These are phyloP conservation scores for Citrus sinensis DNA, from an alignment of 345 rosid species.

Conservation along the genomic window DNA sequence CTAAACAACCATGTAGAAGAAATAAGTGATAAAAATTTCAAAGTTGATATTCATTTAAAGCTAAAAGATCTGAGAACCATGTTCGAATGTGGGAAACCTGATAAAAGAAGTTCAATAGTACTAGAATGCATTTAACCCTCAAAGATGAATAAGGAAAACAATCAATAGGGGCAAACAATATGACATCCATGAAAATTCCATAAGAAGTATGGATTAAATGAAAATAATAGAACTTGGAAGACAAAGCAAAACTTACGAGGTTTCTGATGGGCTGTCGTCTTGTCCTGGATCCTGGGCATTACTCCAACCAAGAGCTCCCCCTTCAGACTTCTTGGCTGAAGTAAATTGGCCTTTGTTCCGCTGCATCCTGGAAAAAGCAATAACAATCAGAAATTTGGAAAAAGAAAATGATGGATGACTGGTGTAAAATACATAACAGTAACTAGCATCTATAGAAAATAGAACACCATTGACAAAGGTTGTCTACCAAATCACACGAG, in stretches of 20 bases:
- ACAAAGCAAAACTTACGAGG: conserved; percentile 49
- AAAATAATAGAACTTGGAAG: not conserved
- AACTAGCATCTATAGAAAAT: not conserved
- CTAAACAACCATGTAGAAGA: conserved; percentile 33
- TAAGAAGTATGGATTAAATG: not conserved
- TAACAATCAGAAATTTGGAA: conserved; percentile 2
- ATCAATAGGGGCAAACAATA: not conserved
- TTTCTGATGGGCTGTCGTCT: conserved; percentile 64
- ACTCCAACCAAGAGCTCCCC: conserved; percentile 57
- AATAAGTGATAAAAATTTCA: not conserved
- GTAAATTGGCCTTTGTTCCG: conserved; percentile 98
- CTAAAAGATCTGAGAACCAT: not conserved
- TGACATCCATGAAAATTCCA: not conserved
- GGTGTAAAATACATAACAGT: not conserved
- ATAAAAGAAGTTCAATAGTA: not conserved
- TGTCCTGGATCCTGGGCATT: conserved; percentile 61
- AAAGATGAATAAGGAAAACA: not conserved
- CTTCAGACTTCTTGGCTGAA: conserved; percentile 74
- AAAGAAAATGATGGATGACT: not conserved
- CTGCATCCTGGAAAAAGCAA: conserved; percentile 65
- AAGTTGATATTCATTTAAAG: not conserved
- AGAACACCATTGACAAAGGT: not conserved
- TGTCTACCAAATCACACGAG: not conserved
- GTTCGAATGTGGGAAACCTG: not conserved
- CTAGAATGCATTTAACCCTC: conserved; percentile 3